These are phyloP conservation scores for Parietichytrium sp. DNA, from an alignment of 108 stramenopile species.

Conservation along the genomic window DNA sequence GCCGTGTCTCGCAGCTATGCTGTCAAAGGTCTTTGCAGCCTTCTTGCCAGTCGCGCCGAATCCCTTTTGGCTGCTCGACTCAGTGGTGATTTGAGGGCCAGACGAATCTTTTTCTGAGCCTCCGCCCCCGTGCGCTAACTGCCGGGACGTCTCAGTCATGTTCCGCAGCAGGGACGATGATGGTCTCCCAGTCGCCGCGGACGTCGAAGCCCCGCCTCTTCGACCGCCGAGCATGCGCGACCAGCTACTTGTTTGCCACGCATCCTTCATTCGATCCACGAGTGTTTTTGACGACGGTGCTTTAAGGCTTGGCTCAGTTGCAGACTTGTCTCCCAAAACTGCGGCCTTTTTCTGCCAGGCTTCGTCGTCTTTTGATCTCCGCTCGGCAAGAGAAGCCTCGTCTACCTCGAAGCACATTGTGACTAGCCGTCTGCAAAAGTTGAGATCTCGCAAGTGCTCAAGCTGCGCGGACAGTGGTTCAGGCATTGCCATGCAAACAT, in stretches of 20 bases:
- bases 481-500: background rate
- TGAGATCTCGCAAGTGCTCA: background rate
- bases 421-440: background rate
- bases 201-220: background rate
- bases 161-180: background rate
- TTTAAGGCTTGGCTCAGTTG: background rate
- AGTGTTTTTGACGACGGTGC: background rate
- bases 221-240: background rate
- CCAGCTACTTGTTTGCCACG: background rate
- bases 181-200: background rate
- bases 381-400: background rate
- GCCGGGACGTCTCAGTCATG: background rate
- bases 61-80: too few relatives aligned
- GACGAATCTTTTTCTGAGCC: background rate
- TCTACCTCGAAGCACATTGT: background rate
- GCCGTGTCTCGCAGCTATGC: too few relatives aligned
- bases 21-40: too few relatives aligned
- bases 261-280: constrained; percentile 13
- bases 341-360: background rate
- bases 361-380: background rate
- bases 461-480: background rate
- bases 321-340: background rate
- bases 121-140: background rate
- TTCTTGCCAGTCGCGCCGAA: too few relatives aligned
- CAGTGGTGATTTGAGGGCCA: too few relatives aligned